phyloP scores from a whole-genome alignment of 495 filamentous ascomycete genomes.

The Trichoderma gamsii region DNA sequence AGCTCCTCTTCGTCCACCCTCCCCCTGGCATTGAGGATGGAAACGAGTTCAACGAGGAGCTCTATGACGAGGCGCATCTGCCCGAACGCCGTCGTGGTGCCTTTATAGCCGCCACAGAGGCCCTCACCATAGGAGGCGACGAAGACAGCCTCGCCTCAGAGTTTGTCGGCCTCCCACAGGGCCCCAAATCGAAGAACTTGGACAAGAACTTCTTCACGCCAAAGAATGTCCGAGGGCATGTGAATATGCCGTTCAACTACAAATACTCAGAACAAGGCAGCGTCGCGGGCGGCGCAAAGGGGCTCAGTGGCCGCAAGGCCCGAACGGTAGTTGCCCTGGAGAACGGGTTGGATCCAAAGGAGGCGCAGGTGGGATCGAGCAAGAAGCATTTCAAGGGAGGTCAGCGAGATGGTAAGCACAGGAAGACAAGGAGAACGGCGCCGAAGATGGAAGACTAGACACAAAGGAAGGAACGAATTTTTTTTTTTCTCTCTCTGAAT shows the following conservation, averaged over 20 bases:
- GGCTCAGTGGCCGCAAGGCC: conserved; percentile 76
- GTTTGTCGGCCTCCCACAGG: conserved; percentile 42
- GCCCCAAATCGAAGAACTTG: conserved; percentile 64
- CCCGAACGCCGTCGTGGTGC: conserved; percentile 64
- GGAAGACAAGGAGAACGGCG: conserved; percentile 19
- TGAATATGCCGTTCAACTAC: conserved; percentile 77
- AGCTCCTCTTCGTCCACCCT: conserved; percentile 85
- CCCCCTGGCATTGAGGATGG: conserved; percentile 71
- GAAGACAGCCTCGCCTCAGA: conserved; percentile 41
- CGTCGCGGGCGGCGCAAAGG: conserved; percentile 47
- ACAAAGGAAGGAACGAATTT: too few relatives aligned
- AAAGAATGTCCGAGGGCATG: conserved; percentile 54
- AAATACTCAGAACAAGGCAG: conserved; percentile 77
- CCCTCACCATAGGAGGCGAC: conserved; percentile 34
- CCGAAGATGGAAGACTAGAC: neutral
- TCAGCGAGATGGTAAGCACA: conserved; percentile 52
- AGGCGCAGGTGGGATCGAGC: conserved; percentile 58
- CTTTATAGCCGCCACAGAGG: conserved; percentile 43
- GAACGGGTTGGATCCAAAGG: conserved; percentile 75
- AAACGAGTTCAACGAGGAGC: conserved; percentile 74
- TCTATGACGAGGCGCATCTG: conserved; percentile 75
- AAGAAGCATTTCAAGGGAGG: conserved; percentile 97
- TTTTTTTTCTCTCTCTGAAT: neutral
- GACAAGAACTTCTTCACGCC: conserved; percentile 84
- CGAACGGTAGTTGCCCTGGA: conserved; percentile 79